These are phyloP conservation scores for Blastomyces emzantsi DNA, from an alignment of 2,329 filamentous ascomycete genomes.

Conservation along the genomic window DNA sequence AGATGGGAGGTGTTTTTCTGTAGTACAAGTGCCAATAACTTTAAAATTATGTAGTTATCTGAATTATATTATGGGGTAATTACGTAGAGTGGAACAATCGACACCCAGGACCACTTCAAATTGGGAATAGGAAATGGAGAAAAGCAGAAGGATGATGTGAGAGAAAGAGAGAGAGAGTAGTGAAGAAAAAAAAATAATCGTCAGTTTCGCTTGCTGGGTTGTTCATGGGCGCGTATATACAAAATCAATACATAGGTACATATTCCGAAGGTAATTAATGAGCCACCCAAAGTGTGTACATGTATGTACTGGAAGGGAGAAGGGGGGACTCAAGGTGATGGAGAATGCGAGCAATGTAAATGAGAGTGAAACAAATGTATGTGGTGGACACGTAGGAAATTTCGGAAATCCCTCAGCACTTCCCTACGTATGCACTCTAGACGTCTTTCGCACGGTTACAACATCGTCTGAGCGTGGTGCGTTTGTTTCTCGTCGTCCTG, in stretches of 20 bases:
- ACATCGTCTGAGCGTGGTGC: not conserved
- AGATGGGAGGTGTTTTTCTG: no score
- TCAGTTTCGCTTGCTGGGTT: not conserved
- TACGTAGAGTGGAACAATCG: no score
- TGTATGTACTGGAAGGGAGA: not conserved
- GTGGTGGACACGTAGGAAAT: not conserved
- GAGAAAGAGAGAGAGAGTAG: not conserved
- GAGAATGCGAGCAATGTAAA: not conserved
- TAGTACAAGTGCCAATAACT: no score
- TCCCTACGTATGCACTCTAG: not conserved
- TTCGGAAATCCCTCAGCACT: not conserved
- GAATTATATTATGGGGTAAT: no score
- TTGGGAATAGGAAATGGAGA: not conserved
- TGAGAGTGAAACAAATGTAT: not conserved
- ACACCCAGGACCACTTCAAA: not conserved
- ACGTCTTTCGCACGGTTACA: no score
- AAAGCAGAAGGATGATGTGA: not conserved
- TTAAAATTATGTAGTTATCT: no score
- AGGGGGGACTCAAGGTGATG: not conserved
- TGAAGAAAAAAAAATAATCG: not conserved
- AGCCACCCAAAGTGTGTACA: not conserved
- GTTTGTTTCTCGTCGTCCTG: not conserved
- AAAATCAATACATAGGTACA: not conserved
- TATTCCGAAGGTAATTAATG: not conserved
- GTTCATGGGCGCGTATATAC: not conserved